Evolutionary conservation across 1,139 yeast species (phyloP).

Genomic region (Blastobotrys illinoisensis): DNA sequence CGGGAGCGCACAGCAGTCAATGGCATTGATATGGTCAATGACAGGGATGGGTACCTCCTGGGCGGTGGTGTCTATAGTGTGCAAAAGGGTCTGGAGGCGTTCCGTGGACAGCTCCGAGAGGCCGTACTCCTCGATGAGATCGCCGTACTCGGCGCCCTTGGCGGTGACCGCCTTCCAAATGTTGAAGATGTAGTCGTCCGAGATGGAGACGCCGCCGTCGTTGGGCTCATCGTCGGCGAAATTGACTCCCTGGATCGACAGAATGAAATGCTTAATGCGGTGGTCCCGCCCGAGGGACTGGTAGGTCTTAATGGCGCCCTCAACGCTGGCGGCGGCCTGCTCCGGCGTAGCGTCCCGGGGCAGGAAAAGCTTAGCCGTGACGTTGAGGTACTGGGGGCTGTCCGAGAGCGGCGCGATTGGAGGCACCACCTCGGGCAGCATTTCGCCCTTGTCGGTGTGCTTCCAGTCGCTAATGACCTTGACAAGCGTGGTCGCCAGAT

Average conservation of each 20-base stretch:
- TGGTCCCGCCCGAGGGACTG: constrained; percentile 3
- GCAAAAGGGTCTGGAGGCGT: constrained; percentile 19
- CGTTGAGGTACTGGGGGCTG: constrained; percentile 4
- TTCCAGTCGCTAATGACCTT: neutral
- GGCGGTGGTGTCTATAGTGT: constrained; percentile 10
- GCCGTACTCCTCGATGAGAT: constrained; percentile 22
- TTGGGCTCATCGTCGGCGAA: constrained; percentile 24
- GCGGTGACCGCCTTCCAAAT: constrained; percentile 22
- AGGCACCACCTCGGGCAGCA: neutral
- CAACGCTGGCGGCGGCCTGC: constrained; percentile 11
- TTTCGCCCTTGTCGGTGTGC: neutral
- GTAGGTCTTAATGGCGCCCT: constrained; percentile 15
- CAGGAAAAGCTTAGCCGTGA: constrained; percentile 26
- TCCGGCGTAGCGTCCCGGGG: constrained; percentile 15
- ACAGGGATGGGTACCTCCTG: constrained; percentile 16
- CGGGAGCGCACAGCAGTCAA: constrained; percentile 33
- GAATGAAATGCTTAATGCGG: constrained; percentile 19
- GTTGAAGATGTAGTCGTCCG: constrained; percentile 17
- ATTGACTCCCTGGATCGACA: constrained; percentile 25
- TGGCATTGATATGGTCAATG: constrained; percentile 30
- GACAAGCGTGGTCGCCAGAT: constrained; percentile 9
- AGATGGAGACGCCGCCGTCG: constrained; percentile 8
- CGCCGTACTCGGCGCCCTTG: constrained; percentile 6
- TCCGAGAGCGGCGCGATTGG: neutral
- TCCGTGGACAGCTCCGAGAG: constrained; percentile 28